Evolutionary conservation across 352 stramenopile species (phyloP).

Genomic region (Elongisporangium anandrum): DNA sequence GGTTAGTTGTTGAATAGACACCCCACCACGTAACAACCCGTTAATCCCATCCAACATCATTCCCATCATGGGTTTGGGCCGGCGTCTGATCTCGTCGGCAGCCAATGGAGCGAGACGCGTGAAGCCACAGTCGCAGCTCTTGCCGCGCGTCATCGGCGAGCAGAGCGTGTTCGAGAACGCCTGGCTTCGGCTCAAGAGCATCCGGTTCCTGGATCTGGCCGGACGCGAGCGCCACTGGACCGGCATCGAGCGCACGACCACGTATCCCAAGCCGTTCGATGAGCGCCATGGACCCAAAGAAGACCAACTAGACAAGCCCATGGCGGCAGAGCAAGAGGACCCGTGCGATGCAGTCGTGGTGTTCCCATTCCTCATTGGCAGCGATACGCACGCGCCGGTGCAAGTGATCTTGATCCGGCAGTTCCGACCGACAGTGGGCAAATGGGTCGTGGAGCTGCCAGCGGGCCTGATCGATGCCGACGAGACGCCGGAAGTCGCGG

Average conservation of each 20-base stretch:
- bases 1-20: background rate
- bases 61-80: background rate
- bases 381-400: slow-evolving; percentile 23
- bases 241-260: slow-evolving; percentile 61
- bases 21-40: background rate
- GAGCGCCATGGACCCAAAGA: background rate
- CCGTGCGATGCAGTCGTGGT: slow-evolving; percentile 68
- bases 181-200: slow-evolving; percentile 61
- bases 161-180: slow-evolving; percentile 61
- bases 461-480: slow-evolving; percentile 88
- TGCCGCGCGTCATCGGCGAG: slow-evolving; percentile 47
- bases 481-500: slow-evolving; percentile 70
- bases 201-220: slow-evolving; percentile 50
- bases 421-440: slow-evolving; percentile 83
- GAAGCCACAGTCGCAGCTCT: background rate
- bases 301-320: background rate
- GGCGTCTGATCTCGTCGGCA: background rate
- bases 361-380: slow-evolving; percentile 59
- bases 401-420: slow-evolving; percentile 86
- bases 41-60: background rate
- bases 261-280: slow-evolving; percentile 29
- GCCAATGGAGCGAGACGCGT: background rate
- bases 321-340: slow-evolving; percentile 9
- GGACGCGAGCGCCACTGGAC: slow-evolving; percentile 56
- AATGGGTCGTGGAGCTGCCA: slow-evolving; percentile 88